These are phyloP conservation scores for Colletotrichum tropicale DNA, from an alignment of 2,329 filamentous ascomycete species.

Conservation along the genomic window DNA sequence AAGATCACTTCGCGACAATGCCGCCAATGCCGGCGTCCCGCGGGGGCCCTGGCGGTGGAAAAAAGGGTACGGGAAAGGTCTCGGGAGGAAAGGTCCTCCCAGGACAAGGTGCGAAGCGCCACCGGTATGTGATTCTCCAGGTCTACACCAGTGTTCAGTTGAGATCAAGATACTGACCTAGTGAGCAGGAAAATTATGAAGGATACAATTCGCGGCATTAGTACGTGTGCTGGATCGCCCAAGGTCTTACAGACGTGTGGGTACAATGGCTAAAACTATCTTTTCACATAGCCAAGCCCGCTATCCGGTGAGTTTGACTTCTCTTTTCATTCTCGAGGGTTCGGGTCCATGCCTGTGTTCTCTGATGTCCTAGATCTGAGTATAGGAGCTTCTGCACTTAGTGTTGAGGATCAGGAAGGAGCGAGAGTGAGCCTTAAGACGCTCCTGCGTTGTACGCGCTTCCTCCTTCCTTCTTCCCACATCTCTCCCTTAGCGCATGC, in stretches of 20 bases:
- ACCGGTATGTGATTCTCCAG: conserved; percentile 23
- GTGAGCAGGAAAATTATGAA: conserved; percentile 48
- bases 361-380: not conserved
- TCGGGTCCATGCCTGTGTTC: not conserved
- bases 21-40: conserved; percentile 26
- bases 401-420: not conserved
- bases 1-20: conserved; percentile 25
- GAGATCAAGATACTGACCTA: not conserved
- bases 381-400: not conserved
- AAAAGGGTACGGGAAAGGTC: conserved; percentile 14
- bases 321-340: not conserved
- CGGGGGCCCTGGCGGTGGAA: conserved; percentile 31
- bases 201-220: conserved; percentile 55
- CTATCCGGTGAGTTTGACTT: conserved; percentile 50
- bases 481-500: not conserved
- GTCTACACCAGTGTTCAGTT: not conserved
- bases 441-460: not conserved
- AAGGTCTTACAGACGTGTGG: conserved; percentile 21
- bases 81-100: conserved; percentile 8
- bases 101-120: conserved; percentile 28
- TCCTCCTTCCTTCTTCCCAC: not conserved
- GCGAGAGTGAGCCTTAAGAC: not conserved
- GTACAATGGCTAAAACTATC: conserved; percentile 1
- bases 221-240: conserved; percentile 32
- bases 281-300: conserved; percentile 50